Percentiles rank a stretch among this genome's conserved stretches.
phyloP scores from a whole-genome alignment of 2,329 filamentous ascomycete species.

The Claviceps sp. region DNA sequence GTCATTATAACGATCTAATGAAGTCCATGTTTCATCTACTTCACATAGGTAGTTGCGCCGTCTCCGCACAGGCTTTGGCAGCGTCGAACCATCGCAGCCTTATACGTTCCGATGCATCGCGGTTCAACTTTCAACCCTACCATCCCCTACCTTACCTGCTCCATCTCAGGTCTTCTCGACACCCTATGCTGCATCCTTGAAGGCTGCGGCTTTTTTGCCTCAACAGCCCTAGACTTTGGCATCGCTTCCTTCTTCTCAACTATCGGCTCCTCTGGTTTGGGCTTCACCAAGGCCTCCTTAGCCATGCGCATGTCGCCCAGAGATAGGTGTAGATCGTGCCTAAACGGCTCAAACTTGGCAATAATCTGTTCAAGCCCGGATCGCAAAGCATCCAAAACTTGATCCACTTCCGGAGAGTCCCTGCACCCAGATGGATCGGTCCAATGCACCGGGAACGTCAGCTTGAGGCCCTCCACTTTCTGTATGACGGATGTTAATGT shows the following conservation, averaged over 20 bases:
- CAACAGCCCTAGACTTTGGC: conserved; percentile 15
- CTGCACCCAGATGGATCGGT: conserved; percentile 53
- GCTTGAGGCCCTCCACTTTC: conserved; percentile 55
- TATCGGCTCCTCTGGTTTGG: conserved; percentile 3
- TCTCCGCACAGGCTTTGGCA: neutral
- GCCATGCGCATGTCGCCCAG: conserved; percentile 61
- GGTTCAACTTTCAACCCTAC: neutral
- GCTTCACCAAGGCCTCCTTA: conserved; percentile 43
- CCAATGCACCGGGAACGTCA: conserved; percentile 54
- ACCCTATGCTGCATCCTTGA: conserved; percentile 10
- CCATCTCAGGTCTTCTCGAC: conserved; percentile 15
- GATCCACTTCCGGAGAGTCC: conserved; percentile 54
- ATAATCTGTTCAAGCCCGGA: conserved; percentile 53
- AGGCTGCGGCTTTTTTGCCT: conserved; percentile 10
- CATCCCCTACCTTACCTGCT: conserved; percentile 12
- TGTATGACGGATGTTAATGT: conserved; percentile 56
- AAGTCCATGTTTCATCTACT: neutral
- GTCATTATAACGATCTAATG: too few relatives aligned
- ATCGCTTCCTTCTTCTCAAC: conserved; percentile 15
- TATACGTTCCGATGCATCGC: neutral
- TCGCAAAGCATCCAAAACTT: conserved; percentile 52
- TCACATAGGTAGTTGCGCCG: neutral
- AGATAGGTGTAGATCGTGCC: conserved; percentile 54
- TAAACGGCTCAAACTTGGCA: conserved; percentile 60
- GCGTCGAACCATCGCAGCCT: neutral